These are phyloP conservation scores for Leucocoprinus leucothites DNA, from an alignment of 768 basidiomycete species.

Conservation along the genomic window DNA sequence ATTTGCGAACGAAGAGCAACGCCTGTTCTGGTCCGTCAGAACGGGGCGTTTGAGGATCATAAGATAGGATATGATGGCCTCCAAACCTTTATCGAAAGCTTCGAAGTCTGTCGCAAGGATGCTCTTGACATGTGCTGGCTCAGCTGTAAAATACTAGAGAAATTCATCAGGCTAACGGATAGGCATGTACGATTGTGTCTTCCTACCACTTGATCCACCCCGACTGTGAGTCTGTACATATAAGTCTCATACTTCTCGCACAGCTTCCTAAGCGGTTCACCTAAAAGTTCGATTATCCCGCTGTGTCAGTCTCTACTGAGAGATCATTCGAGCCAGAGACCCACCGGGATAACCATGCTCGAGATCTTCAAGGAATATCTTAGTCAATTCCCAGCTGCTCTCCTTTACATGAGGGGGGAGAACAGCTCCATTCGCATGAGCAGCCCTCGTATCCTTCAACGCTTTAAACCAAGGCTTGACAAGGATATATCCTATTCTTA, in stretches of 20 bases:
- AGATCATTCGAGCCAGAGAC: not conserved
- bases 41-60: constrained; percentile 20
- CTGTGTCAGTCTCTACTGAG: too few species aligned
- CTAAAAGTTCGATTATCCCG: constrained; percentile 16
- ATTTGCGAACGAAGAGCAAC: constrained; percentile 24
- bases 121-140: constrained; percentile 49
- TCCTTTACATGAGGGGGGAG: constrained; percentile 15
- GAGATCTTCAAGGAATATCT: not conserved
- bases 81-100: constrained; percentile 40
- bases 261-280: constrained; percentile 25
- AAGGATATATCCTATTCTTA: not conserved
- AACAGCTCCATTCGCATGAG: constrained; percentile 14
- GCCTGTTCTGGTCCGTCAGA: constrained; percentile 17
- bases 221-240: constrained; percentile 24
- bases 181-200: not conserved
- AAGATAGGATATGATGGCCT: not conserved
- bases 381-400: not conserved
- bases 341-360: constrained; percentile 6
- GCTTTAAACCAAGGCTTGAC: not conserved
- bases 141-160: constrained; percentile 35
- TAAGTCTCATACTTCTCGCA: constrained; percentile 26
- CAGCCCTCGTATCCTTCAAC: constrained; percentile 9
- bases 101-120: constrained; percentile 50
- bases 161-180: not conserved
- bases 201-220: constrained; percentile 30